Base-by-base conservation (phyloP, 306 rosid genomes). In the Dalbergia cultrata region DNA sequence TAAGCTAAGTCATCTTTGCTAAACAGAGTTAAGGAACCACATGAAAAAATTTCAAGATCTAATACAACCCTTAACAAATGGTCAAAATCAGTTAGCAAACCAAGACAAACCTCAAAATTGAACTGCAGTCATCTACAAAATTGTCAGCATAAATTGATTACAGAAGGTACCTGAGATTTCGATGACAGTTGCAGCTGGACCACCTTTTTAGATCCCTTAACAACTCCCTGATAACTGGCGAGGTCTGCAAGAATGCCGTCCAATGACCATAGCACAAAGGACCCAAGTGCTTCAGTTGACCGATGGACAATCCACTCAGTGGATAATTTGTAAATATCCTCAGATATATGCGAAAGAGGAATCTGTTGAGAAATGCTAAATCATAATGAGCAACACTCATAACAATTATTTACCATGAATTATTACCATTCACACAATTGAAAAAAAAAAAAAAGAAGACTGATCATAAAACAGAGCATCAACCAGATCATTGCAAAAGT, bases 201-300 rank as follows among this genome's bases (percentile, higher is more conserved):
- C 49, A 22, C 86, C 81, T 86, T 92, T 86, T 89, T 90, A 26
- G 92, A 86, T 85, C 93, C 90, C 93, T 87, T 92, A 63, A 71
- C 73, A 75, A 67, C 76, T 83, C 85, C 86, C 45, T 83, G 93
- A 71, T 92, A 93, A 83, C 17, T 80, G 63, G 84, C 78, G 59
- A 90, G 76, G 86, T 92, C 97, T 47, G 78, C 79, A 53, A 90
- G 84, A 82, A 89, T 85, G 81, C 90, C 85, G 33, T 90, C 97
- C 59, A 90, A 82, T 12, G 84, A 87, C 97, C 93, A 92, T 17
- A 83, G 70, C 81, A 89, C 85, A 73, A 89, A 90, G 59, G 90
- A 84, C 64, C 86, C 85, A 77, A 92, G 92, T 5, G 91, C 90
- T 44, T 92, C 97, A 16, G 76, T 45, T 45, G 92, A 84, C 53